A percentile compares a stretch with the other conserved stretches of the same genome.
Conservation (phyloP, 495 filamentous ascomycete genomes). For the Amphirosellinia nigrospora region DNA sequence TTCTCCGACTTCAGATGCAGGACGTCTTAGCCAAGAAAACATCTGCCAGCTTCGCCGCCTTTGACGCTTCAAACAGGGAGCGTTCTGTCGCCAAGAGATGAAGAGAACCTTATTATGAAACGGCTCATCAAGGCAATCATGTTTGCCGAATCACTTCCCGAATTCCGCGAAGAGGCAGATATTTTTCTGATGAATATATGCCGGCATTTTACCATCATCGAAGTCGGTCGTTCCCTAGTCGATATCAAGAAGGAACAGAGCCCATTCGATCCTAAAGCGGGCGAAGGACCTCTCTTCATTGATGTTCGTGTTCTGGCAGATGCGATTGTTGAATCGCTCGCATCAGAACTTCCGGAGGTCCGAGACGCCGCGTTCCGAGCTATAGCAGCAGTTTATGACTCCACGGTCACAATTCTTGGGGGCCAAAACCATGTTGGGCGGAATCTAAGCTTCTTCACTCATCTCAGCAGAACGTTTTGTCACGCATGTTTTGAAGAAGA, state of each 20-base stretch:
- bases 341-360: constrained; percentile 78
- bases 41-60: constrained; percentile 63
- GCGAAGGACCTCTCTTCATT: constrained; percentile 84
- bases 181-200: constrained; percentile 78
- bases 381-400: constrained; percentile 76
- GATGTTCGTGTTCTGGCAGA: constrained; percentile 87
- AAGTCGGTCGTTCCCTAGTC: constrained; percentile 79
- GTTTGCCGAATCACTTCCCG: constrained; percentile 81
- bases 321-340: constrained; percentile 83
- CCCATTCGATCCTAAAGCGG: constrained; percentile 80
- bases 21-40: constrained; percentile 76
- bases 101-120: constrained; percentile 79
- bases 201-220: constrained; percentile 89
- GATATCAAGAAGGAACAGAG: constrained; percentile 73
- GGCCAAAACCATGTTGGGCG: constrained; percentile 68
- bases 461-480: constrained; percentile 80
- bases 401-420: constrained; percentile 83
- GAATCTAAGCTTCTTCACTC: constrained; percentile 75
- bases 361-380: constrained; percentile 83
- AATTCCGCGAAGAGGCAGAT: constrained; percentile 74
- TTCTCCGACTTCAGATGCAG: constrained; percentile 86
- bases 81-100: constrained; percentile 85
- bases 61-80: constrained; percentile 75
- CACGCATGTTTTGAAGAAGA: constrained; percentile 96
- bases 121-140: constrained; percentile 88